These are phyloP conservation scores for Imleria badia DNA, from an alignment of 768 basidiomycete genomes.

Conservation along the genomic window DNA sequence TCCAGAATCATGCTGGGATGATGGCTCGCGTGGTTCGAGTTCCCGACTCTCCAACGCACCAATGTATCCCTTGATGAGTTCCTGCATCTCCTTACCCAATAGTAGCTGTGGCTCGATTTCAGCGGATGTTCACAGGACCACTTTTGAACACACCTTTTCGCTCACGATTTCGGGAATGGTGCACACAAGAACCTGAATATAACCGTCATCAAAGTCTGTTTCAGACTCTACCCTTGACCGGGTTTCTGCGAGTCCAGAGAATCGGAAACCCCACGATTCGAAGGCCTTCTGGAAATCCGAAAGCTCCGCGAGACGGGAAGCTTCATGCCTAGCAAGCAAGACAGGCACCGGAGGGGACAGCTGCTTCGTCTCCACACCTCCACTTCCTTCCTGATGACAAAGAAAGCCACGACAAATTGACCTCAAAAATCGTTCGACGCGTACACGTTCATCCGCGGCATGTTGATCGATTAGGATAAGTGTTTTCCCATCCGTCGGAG, in stretches of 20 bases:
- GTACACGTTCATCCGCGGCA: conserved; percentile 94
- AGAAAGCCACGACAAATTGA: conserved; percentile 74
- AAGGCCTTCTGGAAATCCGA: conserved; percentile 48
- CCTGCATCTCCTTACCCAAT: conserved; percentile 67
- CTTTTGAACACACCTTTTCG: conserved; percentile 51
- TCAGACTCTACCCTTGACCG: conserved; percentile 22
- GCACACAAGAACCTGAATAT: conserved; percentile 64
- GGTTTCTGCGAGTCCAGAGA: conserved; percentile 39
- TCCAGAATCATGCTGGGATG: conserved; percentile 9
- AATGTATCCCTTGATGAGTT: conserved; percentile 73
- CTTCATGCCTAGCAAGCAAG: conserved; percentile 68
- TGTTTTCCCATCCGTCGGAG: conserved; percentile 22
- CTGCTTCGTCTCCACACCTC: conserved; percentile 39
- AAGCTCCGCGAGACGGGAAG: conserved; percentile 44
- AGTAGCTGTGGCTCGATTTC: conserved; percentile 47
- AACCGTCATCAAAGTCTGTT: conserved; percentile 33
- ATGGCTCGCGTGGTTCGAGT: conserved; percentile 18
- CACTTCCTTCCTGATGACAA: conserved; percentile 34
- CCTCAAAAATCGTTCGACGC: conserved; percentile 81
- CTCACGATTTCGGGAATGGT: conserved; percentile 68
- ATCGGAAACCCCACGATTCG: conserved; percentile 66
- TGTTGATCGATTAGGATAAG: conserved; percentile 94
- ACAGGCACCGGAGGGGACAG: conserved; percentile 58
- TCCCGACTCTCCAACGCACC: conserved; percentile 55
- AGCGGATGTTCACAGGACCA: background rate